Evolutionary conservation across 139 green algal genomes (phyloP).

Genomic region (Chlorella vulgaris): DNA sequence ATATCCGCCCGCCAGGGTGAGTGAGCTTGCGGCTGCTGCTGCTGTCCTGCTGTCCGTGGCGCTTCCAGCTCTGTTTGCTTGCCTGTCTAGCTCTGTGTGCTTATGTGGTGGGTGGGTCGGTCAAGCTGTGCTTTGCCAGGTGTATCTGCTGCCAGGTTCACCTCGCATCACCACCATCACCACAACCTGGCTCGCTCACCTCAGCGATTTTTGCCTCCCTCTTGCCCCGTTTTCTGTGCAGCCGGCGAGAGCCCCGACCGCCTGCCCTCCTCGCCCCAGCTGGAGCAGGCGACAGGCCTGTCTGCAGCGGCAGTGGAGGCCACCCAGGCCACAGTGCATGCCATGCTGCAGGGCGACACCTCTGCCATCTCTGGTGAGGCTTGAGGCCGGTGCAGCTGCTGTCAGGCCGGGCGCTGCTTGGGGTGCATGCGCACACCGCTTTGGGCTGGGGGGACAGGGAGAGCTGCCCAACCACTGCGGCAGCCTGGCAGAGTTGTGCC

Average conservation of each 20-base stretch:
- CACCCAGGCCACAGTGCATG: constrained; percentile 13
- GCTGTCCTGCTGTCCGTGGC: background rate
- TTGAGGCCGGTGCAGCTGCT: background rate
- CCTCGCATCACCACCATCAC: too few relatives aligned
- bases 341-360: constrained; percentile 36
- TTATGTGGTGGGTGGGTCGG: too few relatives aligned
- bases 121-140: background rate
- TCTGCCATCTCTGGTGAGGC: constrained; percentile 39
- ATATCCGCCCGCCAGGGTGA: constrained; percentile 39
- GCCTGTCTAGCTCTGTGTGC: too few relatives aligned
- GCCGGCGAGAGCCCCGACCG: constrained; percentile 41
- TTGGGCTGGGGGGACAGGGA: too few relatives aligned
- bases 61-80: background rate
- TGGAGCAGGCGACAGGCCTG: constrained; percentile 34
- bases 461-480: too few relatives aligned
- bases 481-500: background rate
- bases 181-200: too few relatives aligned
- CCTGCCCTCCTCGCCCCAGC: constrained; percentile 24
- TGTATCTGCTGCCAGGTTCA: background rate
- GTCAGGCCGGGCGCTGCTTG: too few relatives aligned
- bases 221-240: background rate
- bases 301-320: constrained; percentile 29
- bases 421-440: too few relatives aligned
- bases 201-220: too few relatives aligned
- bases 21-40: background rate